A percentile compares a stretch with the other conserved stretches of the same genome.
Evolutionary conservation across 345 rosid genomes (phyloP).

Genomic region (Acer saccharum): DNA sequence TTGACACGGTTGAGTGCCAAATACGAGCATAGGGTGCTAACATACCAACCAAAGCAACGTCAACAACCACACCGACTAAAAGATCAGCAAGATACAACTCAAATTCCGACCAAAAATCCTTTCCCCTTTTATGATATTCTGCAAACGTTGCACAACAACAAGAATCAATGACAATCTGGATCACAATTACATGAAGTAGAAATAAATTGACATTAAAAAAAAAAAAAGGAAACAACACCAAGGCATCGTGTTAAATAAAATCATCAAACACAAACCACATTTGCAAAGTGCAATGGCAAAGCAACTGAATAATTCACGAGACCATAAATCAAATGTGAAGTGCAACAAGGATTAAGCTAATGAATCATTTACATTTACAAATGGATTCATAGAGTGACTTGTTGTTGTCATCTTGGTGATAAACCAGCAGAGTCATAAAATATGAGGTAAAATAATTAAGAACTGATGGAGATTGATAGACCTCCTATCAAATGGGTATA

Average conservation of each 20-base stretch:
- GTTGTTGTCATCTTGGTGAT: too few relatives aligned
- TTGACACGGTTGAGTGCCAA: slow-evolving; percentile 64
- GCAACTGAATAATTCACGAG: neutral
- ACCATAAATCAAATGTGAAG: neutral
- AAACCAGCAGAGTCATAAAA: too few relatives aligned
- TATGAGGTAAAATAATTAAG: too few relatives aligned
- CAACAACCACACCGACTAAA: slow-evolving; percentile 86
- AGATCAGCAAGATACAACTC: slow-evolving; percentile 89
- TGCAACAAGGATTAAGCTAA: neutral
- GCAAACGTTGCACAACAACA: slow-evolving; percentile 86
- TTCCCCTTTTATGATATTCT: slow-evolving; percentile 87
- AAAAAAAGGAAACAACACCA: neutral
- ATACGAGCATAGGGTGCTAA: slow-evolving; percentile 94
- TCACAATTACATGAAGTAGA: neutral
- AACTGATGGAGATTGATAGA: too few relatives aligned
- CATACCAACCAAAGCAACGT: slow-evolving; percentile 88
- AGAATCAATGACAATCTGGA: slow-evolving; percentile 86
- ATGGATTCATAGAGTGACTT: too few relatives aligned
- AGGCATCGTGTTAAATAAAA: neutral
- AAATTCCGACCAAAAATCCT: slow-evolving; percentile 95
- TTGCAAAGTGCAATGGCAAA: neutral
- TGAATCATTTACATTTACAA: too few relatives aligned
- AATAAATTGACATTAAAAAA: neutral
- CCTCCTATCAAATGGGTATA: too few relatives aligned
- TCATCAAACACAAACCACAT: neutral